These are phyloP conservation scores for Aspergillus sclerotiicarbonarius DNA, from an alignment of 495 filamentous ascomycete species.

Conservation along the genomic window DNA sequence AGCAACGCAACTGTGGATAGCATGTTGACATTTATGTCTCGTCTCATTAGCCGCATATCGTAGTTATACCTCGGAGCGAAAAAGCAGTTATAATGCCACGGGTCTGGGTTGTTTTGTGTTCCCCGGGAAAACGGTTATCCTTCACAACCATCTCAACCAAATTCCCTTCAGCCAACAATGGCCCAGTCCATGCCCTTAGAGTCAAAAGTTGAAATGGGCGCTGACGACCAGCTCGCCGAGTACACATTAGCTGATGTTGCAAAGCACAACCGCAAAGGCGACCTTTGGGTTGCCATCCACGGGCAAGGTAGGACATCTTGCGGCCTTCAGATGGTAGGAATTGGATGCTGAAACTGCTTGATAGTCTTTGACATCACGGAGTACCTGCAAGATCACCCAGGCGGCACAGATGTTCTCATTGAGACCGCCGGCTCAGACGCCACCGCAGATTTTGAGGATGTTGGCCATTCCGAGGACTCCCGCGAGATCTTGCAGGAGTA, in stretches of 20 bases:
- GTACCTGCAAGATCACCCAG: conserved; percentile 55
- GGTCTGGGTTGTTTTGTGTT: not conserved
- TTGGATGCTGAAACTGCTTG: not conserved
- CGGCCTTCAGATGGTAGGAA: not conserved
- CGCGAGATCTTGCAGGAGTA: conserved; percentile 26
- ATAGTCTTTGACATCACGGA: conserved; percentile 52
- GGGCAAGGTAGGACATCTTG: conserved; percentile 1
- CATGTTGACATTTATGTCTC: not conserved
- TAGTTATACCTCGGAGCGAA: not conserved
- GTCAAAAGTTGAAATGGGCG: not conserved
- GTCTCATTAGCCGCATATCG: not conserved
- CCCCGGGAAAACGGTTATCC: not conserved
- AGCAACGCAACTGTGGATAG: not conserved
- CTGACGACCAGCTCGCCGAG: conserved; percentile 7
- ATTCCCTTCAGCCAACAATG: not conserved
- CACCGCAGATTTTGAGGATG: conserved; percentile 49
- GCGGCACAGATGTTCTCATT: conserved; percentile 45
- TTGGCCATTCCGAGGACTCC: conserved; percentile 54
- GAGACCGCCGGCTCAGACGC: conserved; percentile 54
- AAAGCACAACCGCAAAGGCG: not conserved
- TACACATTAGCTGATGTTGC: conserved; percentile 4
- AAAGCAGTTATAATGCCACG: not conserved
- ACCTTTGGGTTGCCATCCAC: conserved; percentile 1
- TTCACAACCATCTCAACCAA: not conserved
- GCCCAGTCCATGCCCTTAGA: not conserved